Conservation (phyloP, 257 asterid species). For the Schizonepeta tenuifolia region DNA sequence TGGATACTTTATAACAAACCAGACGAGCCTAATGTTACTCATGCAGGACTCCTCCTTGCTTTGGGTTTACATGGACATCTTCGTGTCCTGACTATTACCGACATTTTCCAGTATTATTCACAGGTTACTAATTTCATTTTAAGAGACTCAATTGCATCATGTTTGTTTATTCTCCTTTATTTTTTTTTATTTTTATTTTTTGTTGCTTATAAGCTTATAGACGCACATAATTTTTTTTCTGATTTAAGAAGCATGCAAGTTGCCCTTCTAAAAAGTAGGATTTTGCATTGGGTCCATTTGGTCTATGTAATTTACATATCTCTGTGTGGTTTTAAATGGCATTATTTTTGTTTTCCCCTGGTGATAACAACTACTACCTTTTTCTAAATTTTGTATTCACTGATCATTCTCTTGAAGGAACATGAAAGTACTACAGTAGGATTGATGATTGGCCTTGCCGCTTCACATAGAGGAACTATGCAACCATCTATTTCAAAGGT, state of each 20-base stretch:
- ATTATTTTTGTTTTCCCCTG: not conserved
- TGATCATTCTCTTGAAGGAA: conserved; percentile 53
- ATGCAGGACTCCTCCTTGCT: conserved; percentile 97
- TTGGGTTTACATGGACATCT: conserved; percentile 98
- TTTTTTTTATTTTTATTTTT: too few species aligned
- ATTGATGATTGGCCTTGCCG: conserved; percentile 97
- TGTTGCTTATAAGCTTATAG: not conserved
- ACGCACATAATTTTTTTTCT: not conserved
- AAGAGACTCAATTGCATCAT: not conserved
- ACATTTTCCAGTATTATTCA: conserved; percentile 83
- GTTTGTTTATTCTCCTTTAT: conserved; percentile 18
- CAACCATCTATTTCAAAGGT: conserved; percentile 98
- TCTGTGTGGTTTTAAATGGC: not conserved
- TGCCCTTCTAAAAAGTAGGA: not conserved
- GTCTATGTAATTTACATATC: conserved; percentile 6
- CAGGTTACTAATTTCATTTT: conserved; percentile 52
- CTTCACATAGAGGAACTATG: conserved; percentile 96
- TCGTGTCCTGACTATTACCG: conserved; percentile 70
- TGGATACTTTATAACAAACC: conserved; percentile 97
- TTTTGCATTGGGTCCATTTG: conserved; percentile 5
- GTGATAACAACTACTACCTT: not conserved
- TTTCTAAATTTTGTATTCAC: not conserved
- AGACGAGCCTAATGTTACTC: conserved; percentile 89
- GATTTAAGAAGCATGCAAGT: conserved; percentile 19
- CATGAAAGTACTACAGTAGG: conserved; percentile 98